These are phyloP conservation scores for Pseudocercospora fijiensis DNA, from an alignment of 2,329 filamentous ascomycete genomes.

Conservation along the genomic window DNA sequence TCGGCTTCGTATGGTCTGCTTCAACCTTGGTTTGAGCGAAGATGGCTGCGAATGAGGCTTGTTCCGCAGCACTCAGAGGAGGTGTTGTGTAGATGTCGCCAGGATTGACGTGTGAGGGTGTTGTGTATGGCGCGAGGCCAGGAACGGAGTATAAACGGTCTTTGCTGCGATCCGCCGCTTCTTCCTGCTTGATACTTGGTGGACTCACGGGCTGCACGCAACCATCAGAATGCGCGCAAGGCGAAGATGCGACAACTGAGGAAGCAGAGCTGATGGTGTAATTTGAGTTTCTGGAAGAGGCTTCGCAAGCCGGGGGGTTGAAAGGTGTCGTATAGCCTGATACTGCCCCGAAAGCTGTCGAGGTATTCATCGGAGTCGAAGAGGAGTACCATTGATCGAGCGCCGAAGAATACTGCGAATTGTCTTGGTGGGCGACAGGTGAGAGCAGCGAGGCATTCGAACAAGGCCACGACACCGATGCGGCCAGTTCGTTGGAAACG, in stretches of 20 bases:
- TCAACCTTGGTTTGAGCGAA: neutral
- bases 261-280: conserved; percentile 27
- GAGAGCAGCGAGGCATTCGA: neutral
- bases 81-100: conserved; percentile 20
- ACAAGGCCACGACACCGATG: neutral
- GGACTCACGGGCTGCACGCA: conserved; percentile 17
- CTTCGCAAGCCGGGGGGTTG: conserved; percentile 14
- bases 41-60: neutral
- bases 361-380: conserved; percentile 18
- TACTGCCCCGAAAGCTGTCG: conserved; percentile 18
- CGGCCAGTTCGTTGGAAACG: conserved; percentile 1
- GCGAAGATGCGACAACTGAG: conserved; percentile 29
- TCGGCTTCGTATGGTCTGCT: conserved; percentile 9
- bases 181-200: conserved; percentile 30
- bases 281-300: conserved; percentile 27
- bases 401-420: neutral
- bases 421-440: conserved; percentile 4
- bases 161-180: conserved; percentile 9
- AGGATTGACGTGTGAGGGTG: conserved; percentile 19
- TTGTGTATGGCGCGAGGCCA: conserved; percentile 1
- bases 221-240: conserved; percentile 28
- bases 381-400: conserved; percentile 20
- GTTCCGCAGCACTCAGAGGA: conserved; percentile 6
- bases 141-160: conserved; percentile 22
- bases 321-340: conserved; percentile 1